Evolutionary conservation across 2,329 filamentous ascomycete genomes (phyloP).

Genomic region (Botrytis hyacinthi): DNA sequence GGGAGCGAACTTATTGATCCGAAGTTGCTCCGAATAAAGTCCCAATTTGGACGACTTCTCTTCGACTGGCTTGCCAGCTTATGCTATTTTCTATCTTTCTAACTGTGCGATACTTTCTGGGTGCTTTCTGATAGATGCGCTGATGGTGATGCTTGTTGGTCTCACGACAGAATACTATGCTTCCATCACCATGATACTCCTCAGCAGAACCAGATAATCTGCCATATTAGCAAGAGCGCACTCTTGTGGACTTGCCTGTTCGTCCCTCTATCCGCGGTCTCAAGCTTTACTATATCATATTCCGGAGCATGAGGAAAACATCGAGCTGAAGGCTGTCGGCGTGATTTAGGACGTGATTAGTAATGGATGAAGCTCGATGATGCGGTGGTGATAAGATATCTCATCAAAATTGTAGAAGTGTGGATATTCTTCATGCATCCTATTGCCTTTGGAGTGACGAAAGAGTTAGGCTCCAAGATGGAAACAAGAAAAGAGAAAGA

Average conservation of each 20-base stretch:
- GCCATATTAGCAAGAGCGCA: background rate
- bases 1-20: background rate
- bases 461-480: background rate
- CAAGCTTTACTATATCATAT: background rate
- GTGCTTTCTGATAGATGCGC: background rate
- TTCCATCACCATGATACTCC: background rate
- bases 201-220: background rate
- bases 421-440: no score
- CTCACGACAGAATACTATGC: background rate
- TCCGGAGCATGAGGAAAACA: background rate
- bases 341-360: no score
- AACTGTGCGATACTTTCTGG: background rate
- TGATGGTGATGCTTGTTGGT: background rate
- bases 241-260: background rate
- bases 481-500: background rate
- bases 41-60: background rate
- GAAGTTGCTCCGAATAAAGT: background rate
- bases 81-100: background rate
- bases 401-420: no score
- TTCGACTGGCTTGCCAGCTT: background rate
- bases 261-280: background rate
- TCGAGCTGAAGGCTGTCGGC: background rate
- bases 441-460: background rate
- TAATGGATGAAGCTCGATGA: no score
- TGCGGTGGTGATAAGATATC: no score